A percentile compares a stretch with the other conserved stretches of the same genome.
phyloP scores from a whole-genome alignment of 2,329 filamentous ascomycete genomes.

The Biscogniauxia marginata region DNA sequence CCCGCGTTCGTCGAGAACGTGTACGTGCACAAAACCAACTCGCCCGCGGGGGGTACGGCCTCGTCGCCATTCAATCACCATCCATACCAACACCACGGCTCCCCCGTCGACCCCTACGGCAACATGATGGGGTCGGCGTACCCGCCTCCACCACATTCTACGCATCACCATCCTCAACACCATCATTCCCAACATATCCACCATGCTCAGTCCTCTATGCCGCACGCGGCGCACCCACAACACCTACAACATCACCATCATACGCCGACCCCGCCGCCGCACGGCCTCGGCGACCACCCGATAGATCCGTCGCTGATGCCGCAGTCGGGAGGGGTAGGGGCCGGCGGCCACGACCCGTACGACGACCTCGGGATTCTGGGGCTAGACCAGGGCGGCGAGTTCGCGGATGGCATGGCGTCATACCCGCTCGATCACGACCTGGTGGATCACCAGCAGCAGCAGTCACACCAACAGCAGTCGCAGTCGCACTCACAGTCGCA shows the following conservation, averaged over 20 bases:
- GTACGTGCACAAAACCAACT: constrained; percentile 25
- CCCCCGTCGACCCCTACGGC: neutral
- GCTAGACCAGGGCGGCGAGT: constrained; percentile 13
- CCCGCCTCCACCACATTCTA: neutral
- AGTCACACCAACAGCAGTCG: constrained; percentile 4
- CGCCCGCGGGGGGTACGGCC: constrained; percentile 12
- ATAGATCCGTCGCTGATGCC: constrained; percentile 22
- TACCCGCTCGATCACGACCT: constrained; percentile 18
- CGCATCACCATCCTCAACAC: neutral
- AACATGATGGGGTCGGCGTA: neutral
- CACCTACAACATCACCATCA: neutral
- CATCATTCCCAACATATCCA: neutral
- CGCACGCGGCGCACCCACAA: neutral
- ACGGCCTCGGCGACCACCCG: constrained; percentile 1
- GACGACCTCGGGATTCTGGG: constrained; percentile 22
- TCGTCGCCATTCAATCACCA: constrained; percentile 4
- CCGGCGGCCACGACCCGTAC: constrained; percentile 8
- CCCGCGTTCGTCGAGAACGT: constrained; percentile 20
- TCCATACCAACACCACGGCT: neutral
- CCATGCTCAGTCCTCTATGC: neutral
- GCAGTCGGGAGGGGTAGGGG: constrained; percentile 8
- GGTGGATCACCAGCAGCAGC: constrained; percentile 11
- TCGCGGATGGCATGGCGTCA: constrained; percentile 15
- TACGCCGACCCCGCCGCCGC: constrained; percentile 2
- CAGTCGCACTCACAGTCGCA: constrained; percentile 11